These are phyloP conservation scores for Vickermania spadyakhi DNA, from an alignment of 208 protist species.

Conservation along the genomic window DNA sequence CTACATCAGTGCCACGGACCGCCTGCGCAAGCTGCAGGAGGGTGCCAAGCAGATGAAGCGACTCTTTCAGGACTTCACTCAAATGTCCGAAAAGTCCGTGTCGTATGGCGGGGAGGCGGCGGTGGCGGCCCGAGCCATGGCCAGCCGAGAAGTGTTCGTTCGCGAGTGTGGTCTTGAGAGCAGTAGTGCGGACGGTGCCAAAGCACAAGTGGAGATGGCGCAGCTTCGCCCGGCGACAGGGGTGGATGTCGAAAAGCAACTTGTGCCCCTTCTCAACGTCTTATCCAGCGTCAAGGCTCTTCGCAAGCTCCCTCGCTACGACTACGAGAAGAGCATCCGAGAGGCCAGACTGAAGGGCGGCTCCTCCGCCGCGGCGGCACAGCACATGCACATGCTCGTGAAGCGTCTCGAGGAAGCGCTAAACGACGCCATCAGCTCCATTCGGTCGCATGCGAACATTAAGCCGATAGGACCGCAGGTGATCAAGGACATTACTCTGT, in stretches of 20 bases:
- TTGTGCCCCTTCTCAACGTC: neutral
- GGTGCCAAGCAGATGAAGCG: conserved; percentile 4
- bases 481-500: conserved; percentile 5
- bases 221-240: neutral
- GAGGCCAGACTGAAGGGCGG: neutral
- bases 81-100: neutral
- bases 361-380: neutral
- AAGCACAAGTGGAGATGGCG: neutral
- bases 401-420: neutral
- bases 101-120: neutral
- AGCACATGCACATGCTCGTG: neutral
- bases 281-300: neutral
- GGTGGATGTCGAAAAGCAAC: conserved; percentile 1
- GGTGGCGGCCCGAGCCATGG: neutral
- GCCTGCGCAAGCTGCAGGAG: conserved; percentile 1
- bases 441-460: neutral
- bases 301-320: neutral
- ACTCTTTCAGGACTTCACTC: neutral
- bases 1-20: conserved; percentile 1
- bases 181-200: neutral
- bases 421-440: neutral
- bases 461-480: neutral
- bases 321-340: conserved; percentile 1
- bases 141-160: neutral
- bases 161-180: neutral